A percentile compares a stretch with the other conserved stretches of the same genome.
Evolutionary conservation across 2,329 filamentous ascomycete species (phyloP).

Genomic region (Davidsoniella australis): DNA sequence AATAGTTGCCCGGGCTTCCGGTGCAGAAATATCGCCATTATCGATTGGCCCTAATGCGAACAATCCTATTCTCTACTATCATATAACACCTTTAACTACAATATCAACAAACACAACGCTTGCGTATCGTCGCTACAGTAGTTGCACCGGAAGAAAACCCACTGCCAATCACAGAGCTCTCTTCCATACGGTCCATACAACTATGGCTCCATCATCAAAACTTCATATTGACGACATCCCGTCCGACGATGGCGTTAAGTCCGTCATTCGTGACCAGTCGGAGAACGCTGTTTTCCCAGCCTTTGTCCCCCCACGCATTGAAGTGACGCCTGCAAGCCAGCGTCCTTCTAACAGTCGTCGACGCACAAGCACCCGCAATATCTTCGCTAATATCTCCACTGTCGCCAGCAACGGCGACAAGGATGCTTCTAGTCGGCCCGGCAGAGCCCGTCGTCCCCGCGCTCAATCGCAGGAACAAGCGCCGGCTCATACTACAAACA

Average conservation of each 20-base stretch:
- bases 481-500: not conserved
- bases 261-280: not conserved
- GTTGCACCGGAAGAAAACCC: not conserved
- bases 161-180: not conserved
- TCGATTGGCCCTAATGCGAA: no score
- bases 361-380: slow-evolving; percentile 3
- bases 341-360: not conserved
- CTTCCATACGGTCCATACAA: not conserved
- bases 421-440: not conserved
- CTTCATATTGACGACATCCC: not conserved
- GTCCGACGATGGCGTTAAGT: not conserved
- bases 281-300: slow-evolving; percentile 1
- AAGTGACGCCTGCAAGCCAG: not conserved
- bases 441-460: not conserved
- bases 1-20: no score
- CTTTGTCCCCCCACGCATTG: slow-evolving; percentile 4
- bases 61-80: no score
- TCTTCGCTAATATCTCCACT: not conserved
- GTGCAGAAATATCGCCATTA: no score
- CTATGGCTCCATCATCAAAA: not conserved
- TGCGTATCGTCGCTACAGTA: no score
- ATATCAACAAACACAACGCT: no score
- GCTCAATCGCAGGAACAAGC: not conserved
- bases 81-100: no score
- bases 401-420: not conserved